Evolutionary conservation across 2,329 filamentous ascomycete species (phyloP).

Genomic region (Ophiostoma populinum): DNA sequence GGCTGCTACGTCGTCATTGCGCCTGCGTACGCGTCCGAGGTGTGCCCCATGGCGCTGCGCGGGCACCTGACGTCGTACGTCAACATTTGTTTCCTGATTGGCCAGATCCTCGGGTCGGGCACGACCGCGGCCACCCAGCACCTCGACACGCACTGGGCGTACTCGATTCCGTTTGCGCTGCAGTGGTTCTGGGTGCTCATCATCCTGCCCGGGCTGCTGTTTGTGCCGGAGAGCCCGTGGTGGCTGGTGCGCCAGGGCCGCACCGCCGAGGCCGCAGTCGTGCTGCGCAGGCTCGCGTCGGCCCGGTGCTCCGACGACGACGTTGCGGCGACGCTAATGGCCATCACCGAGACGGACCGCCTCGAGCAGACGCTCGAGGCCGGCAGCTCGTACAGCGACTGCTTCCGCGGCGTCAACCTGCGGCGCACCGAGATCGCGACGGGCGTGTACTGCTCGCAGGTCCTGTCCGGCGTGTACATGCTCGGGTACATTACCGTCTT

Average conservation of each 20-base stretch:
- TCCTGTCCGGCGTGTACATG: conserved; percentile 45
- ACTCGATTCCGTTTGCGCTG: conserved; percentile 29
- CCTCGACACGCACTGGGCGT: conserved; percentile 28
- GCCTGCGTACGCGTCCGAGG: conserved; percentile 42
- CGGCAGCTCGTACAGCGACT: conserved; percentile 32
- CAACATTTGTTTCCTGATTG: conserved; percentile 45
- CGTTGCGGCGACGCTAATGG: conserved; percentile 29
- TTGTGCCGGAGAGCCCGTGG: conserved; percentile 32
- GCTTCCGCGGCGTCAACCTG: conserved; percentile 30
- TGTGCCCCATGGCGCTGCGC: conserved; percentile 39
- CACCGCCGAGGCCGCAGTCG: conserved; percentile 22
- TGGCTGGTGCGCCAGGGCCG: conserved; percentile 29
- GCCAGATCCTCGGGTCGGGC: conserved; percentile 36
- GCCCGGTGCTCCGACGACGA: conserved; percentile 17
- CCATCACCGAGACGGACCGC: conserved; percentile 41
- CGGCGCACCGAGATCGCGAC: conserved; percentile 36
- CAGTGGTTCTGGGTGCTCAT: conserved; percentile 33
- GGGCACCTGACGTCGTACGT: conserved; percentile 41
- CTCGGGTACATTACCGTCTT: conserved; percentile 47
- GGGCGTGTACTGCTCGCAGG: conserved; percentile 49
- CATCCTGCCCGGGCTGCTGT: conserved; percentile 26
- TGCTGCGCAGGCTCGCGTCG: conserved; percentile 27
- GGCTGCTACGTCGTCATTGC: conserved; percentile 42
- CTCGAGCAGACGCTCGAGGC: conserved; percentile 34
- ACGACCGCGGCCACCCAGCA: conserved; percentile 25